Base-by-base conservation (phyloP, 352 stramenopile genomes). In the Globisporangium megalacanthum region DNA sequence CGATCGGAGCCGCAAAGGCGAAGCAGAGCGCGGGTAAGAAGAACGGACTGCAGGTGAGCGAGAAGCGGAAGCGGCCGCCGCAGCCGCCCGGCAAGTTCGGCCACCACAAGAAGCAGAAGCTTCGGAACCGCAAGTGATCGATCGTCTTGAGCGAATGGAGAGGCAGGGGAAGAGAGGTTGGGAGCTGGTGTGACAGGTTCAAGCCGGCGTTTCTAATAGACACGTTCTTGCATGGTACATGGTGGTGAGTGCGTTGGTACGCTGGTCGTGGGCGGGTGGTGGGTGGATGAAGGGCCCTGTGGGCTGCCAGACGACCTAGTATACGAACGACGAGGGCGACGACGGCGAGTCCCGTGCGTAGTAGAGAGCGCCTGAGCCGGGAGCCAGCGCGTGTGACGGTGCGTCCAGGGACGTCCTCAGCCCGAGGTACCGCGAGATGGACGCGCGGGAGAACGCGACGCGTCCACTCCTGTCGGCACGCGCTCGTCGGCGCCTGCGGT, bases 341-440 rank as follows among this genome's bases (percentile, higher is more conserved):
- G 57, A 65, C 8, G 42, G 57, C 1, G 51, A 64, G 36, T 68
- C 62, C 29, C 70, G 56, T 8, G 62, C 57, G 42, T 65, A 72
- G 15, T 47, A 22, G 3, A 64, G 54, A 31, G 63, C 72, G 8
- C 53, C 63, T 1, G 60, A 58, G 22, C 63, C 42, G 14, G n/a
- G 10, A 13, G 31, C 29, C 17, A 22, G 3, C 25, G 42, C 20
- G 8, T 48, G 42, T 7, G 42, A 4, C 13, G 42, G 22, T 15
- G 42, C n/a, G 6, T 25, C 42, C 42, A 48, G 4, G 4, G 9
- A 22, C 31, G 33, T n/a, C 48, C 9, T 52, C 44, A 60, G 1
- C 25, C 59, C 54, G 11, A 81, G 53, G 50, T 81, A 78, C 56
- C 63, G 67, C 20, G 66, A 75, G 33, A 76, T 78, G 36, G 60